These are phyloP conservation scores for Hygrophorus pudorinus DNA, from an alignment of 768 basidiomycete species.

Conservation along the genomic window DNA sequence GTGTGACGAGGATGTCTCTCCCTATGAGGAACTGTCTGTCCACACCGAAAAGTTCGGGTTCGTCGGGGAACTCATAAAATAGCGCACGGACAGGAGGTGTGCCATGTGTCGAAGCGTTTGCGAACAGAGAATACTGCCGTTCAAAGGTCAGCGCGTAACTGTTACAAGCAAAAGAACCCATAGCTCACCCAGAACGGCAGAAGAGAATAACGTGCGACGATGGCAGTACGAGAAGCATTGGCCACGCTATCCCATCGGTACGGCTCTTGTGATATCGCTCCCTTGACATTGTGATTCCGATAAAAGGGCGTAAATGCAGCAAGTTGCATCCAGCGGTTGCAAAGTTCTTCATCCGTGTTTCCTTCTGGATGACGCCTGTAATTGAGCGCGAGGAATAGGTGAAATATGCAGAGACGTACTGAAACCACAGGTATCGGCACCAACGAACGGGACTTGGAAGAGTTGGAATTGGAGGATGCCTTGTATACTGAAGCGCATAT, in stretches of 20 bases:
- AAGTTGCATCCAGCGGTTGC: slow-evolving; percentile 83
- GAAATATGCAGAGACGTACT: neutral
- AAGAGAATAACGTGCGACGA: slow-evolving; percentile 58
- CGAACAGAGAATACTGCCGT: slow-evolving; percentile 60
- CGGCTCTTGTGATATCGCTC: slow-evolving; percentile 68
- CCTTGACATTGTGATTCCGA: slow-evolving; percentile 63
- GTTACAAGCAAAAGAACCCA: slow-evolving; percentile 2
- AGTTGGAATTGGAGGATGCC: too few species aligned
- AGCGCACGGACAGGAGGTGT: slow-evolving; percentile 67
- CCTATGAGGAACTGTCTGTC: slow-evolving; percentile 70
- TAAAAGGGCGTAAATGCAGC: slow-evolving; percentile 77
- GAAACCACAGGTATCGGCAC: too few species aligned
- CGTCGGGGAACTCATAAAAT: slow-evolving; percentile 70
- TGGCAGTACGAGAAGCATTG: slow-evolving; percentile 60
- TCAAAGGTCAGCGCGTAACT: slow-evolving; percentile 1
- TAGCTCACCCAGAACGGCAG: slow-evolving; percentile 68
- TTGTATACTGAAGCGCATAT: too few species aligned
- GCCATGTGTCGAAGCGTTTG: slow-evolving; percentile 51
- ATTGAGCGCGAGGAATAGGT: neutral
- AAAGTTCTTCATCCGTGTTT: slow-evolving; percentile 74
- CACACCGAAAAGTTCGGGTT: slow-evolving; percentile 50
- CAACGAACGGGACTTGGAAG: too few species aligned
- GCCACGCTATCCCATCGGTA: slow-evolving; percentile 78
- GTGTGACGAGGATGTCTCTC: slow-evolving; percentile 61
- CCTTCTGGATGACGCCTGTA: slow-evolving; percentile 20